Conservation (phyloP, 106 monocot species). For the Platanthera zijinensis region DNA sequence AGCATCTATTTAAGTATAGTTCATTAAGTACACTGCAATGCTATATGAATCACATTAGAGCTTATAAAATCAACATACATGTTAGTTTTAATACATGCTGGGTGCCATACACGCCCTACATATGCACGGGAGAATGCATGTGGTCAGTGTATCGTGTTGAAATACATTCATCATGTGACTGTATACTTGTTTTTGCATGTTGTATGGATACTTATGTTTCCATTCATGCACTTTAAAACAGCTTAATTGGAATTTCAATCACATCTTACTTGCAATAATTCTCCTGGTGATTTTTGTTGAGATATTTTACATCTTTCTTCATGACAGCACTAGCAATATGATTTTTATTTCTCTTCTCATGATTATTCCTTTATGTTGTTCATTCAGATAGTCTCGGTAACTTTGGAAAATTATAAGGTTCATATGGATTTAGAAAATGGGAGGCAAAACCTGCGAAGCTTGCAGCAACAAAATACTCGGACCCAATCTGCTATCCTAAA, state of each 20-base stretch:
- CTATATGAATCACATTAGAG: background rate
- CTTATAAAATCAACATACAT: background rate
- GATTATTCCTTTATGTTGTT: slow-evolving; percentile 3
- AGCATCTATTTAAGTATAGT: background rate
- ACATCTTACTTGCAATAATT: background rate
- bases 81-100: background rate
- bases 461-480: slow-evolving; percentile 10
- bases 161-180: background rate
- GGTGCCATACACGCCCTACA: background rate
- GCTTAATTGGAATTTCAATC: background rate
- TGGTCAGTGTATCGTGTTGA: background rate
- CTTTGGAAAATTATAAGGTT: slow-evolving; percentile 53
- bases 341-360: slow-evolving; percentile 5
- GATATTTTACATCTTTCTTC: background rate
- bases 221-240: background rate
- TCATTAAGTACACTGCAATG: background rate
- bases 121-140: background rate
- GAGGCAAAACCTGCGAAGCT: slow-evolving; percentile 9
- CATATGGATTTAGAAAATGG: slow-evolving; percentile 18
- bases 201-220: background rate
- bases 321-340: background rate
- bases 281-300: background rate
- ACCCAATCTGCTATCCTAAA: slow-evolving; percentile 1
- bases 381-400: slow-evolving; percentile 60
- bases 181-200: background rate